Evolutionary conservation across 352 stramenopile species (phyloP).

Genomic region (Pythium phragmiticola): DNA sequence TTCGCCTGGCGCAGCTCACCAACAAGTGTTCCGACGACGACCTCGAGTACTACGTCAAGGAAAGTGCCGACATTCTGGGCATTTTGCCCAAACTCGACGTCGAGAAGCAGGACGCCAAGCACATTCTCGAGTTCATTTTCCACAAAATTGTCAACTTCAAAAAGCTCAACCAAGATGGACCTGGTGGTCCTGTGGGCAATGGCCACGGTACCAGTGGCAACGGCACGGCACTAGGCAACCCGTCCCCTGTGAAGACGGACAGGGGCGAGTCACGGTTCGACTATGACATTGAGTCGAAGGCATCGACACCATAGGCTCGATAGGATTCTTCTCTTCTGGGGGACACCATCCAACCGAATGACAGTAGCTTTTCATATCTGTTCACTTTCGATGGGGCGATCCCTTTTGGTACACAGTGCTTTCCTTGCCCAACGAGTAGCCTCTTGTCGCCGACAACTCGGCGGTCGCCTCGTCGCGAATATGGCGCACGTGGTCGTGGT

Average conservation of each 20-base stretch:
- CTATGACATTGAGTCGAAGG: slow-evolving; percentile 56
- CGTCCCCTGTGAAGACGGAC: slow-evolving; percentile 22
- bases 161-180: slow-evolving; percentile 83
- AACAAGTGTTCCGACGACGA: slow-evolving; percentile 95
- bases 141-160: slow-evolving; percentile 93
- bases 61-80: slow-evolving; percentile 91
- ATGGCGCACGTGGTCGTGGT: slow-evolving; percentile 58
- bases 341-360: background rate
- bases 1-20: slow-evolving; percentile 93
- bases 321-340: background rate
- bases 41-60: slow-evolving; percentile 93
- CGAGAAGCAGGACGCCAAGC: slow-evolving; percentile 81
- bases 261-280: slow-evolving; percentile 33
- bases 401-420: slow-evolving; percentile 66
- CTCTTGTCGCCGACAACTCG: slow-evolving; percentile 45
- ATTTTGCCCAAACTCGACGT: slow-evolving; percentile 77
- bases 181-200: slow-evolving; percentile 32
- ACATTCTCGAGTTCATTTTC: slow-evolving; percentile 92
- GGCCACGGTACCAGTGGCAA: slow-evolving; percentile 2
- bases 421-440: slow-evolving; percentile 53
- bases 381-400: slow-evolving; percentile 20
- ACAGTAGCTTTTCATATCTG: background rate
- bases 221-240: background rate
- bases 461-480: slow-evolving; percentile 55
- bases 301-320: slow-evolving; percentile 37